Base-by-base conservation (phyloP, 2,329 filamentous ascomycete genomes). In the Ceratocystis lukuohia region DNA sequence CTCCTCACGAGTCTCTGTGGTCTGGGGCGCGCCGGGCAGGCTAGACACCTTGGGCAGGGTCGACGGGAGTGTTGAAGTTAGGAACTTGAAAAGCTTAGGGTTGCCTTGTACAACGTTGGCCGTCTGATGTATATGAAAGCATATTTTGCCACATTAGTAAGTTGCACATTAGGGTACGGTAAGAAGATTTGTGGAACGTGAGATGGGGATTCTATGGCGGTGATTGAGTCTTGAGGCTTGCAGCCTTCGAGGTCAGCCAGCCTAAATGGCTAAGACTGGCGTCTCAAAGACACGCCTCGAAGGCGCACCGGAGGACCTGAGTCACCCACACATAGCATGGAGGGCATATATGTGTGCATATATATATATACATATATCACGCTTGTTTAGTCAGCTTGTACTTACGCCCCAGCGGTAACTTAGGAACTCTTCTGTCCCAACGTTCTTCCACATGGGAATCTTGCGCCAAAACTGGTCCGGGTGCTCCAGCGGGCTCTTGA, bases 361-460 rank as follows among this genome's bases (percentile, higher is more conserved):
- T 15, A 5, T 41, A 5, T 41, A 41, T 8, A 41, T 8, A 12
- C 3, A 2, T 12, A 12, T 41, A 15, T 41, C 37, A 41, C 10
- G 37, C 3, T 41, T 12, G 37, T 41, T 41, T 12, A 12, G 37
- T 41, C 46, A 53, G 30, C n/a, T 37, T 30, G 10, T 30, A 77
- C 79, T 72, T 74, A 83, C 82, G 69, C 81, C 79, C 80, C 82
- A 85, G 10, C 74, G 72, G 67, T 84, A 81, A 44, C 76, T 80
- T 22, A 82, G 73, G 69, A 84, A 85, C 0, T 82, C 74, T 1
- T 78, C 72, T 2, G 74, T 70, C 0, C 78, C 70, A 0, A 83
- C 75, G 69, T 82, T 70, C 65, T 77, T 74, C 81, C 81, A 85
- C 25, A 76, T 71, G 1, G 77, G 73, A 17, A 84, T 74, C 17